These are phyloP conservation scores for Gossypium thurberi DNA, from an alignment of 345 rosid genomes.

Conservation along the genomic window DNA sequence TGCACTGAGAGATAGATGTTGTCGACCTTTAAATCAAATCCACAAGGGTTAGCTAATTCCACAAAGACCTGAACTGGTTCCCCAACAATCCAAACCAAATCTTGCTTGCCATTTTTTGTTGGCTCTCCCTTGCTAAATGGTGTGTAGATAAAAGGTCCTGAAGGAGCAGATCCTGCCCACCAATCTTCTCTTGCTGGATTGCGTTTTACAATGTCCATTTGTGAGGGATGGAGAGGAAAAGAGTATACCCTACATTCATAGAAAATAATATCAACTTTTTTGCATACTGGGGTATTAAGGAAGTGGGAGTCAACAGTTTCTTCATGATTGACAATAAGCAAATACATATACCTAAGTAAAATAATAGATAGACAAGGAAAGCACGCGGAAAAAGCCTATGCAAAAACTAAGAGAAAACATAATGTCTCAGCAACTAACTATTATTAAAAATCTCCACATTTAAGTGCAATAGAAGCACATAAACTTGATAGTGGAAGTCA, in stretches of 20 bases:
- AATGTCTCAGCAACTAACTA: not conserved
- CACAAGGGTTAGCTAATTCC: constrained; percentile 98
- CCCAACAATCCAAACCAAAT: constrained; percentile 86
- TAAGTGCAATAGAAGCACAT: not conserved
- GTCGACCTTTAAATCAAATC: constrained; percentile 84
- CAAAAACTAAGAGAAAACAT: not conserved
- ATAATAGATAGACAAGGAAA: not conserved
- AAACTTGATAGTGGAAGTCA: no score
- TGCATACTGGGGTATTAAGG: not conserved
- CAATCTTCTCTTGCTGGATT: constrained; percentile 89
- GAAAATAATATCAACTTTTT: not conserved
- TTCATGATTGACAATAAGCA: not conserved
- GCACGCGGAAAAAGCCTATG: not conserved
- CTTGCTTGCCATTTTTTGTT: constrained; percentile 72
- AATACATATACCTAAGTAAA: not conserved
- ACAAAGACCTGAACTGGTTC: constrained; percentile 97
- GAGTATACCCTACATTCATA: constrained; percentile 57
- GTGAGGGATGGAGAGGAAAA: constrained; percentile 80
- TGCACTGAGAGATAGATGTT: constrained; percentile 88
- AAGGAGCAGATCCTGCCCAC: constrained; percentile 96
- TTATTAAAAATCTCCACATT: not conserved
- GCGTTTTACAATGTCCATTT: constrained; percentile 75
- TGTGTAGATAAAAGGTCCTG: constrained; percentile 97
- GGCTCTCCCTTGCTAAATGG: constrained; percentile 94
- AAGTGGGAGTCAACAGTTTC: not conserved